These are phyloP conservation scores for Nothophaeocryptopus gaeumannii DNA, from an alignment of 2,329 filamentous ascomycete species.

Conservation along the genomic window DNA sequence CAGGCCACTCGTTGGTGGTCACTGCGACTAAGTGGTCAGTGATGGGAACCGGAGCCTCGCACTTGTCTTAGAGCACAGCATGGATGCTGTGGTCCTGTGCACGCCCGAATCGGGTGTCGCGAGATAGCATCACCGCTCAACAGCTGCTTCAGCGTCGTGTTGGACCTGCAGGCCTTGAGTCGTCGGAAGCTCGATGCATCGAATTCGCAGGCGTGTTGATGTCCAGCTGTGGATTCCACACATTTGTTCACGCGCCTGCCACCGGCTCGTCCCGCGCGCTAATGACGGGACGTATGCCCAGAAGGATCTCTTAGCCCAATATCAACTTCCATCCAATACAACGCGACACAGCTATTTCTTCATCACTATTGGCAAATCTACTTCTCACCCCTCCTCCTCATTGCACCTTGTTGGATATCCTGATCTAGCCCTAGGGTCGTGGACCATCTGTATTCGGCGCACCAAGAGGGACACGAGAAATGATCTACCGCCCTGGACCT, in stretches of 20 bases:
- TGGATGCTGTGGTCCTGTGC: constrained; percentile 1
- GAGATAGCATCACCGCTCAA: constrained; percentile 2
- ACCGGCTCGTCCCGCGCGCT: too few relatives aligned
- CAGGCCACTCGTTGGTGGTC: too few relatives aligned
- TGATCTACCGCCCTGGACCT: too few relatives aligned
- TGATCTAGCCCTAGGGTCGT: too few relatives aligned
- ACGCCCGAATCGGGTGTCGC: background rate
- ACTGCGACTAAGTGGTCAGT: background rate
- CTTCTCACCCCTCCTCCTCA: background rate
- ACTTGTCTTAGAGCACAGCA: constrained; percentile 2
- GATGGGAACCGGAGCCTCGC: background rate
- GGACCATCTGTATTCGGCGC: too few relatives aligned
- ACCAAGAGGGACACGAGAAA: too few relatives aligned
- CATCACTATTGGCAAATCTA: background rate
- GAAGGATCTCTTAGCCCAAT: constrained; percentile 1
- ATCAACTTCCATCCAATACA: background rate
- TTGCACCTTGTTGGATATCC: background rate
- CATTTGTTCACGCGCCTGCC: background rate
- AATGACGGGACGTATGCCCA: background rate
- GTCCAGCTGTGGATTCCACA: background rate
- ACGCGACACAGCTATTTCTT: background rate
- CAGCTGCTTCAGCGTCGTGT: background rate
- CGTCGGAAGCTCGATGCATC: constrained; percentile 1
- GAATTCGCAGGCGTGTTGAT: background rate
- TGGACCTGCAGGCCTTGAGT: background rate